phyloP scores from a whole-genome alignment of 2,329 filamentous ascomycete species.

The Diaporthe sp. region DNA sequence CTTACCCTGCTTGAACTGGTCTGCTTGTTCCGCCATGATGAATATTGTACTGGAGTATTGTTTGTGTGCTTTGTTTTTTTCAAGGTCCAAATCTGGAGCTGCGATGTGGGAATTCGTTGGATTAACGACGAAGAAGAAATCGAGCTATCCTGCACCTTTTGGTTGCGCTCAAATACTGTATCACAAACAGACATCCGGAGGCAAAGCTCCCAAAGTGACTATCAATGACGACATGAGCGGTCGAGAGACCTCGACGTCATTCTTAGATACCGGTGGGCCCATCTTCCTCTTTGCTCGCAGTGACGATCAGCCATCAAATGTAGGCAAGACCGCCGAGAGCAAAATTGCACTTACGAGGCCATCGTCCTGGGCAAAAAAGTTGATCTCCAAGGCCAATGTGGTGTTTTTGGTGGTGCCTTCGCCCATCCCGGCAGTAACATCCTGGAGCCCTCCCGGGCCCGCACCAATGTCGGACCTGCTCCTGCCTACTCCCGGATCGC shows the following conservation, averaged over 20 bases:
- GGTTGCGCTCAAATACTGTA: background rate
- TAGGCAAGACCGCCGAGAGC: background rate
- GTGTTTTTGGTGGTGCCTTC: background rate
- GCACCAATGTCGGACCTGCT: constrained; percentile 18
- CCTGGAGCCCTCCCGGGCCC: background rate
- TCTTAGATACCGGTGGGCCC: constrained; percentile 26
- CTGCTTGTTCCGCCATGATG: constrained; percentile 42
- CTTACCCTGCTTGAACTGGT: constrained; percentile 54
- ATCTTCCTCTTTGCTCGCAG: constrained; percentile 18
- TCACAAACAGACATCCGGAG: constrained; percentile 7
- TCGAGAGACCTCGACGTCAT: constrained; percentile 39
- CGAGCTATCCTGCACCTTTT: background rate
- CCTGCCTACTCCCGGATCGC: background rate
- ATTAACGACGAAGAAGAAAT: background rate
- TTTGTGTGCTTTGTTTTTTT: background rate
- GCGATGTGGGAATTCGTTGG: background rate
- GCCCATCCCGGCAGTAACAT: background rate
- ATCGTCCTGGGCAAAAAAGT: background rate
- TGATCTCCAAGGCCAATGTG: background rate
- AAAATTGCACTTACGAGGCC: background rate
- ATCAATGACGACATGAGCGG: constrained; percentile 40
- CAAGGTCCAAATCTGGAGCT: background rate
- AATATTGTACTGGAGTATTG: background rate
- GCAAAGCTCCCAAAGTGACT: constrained; percentile 24
- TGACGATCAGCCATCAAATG: constrained; percentile 20